Conservation (phyloP, 106 monocot species). For the Dioscorea alata region DNA sequence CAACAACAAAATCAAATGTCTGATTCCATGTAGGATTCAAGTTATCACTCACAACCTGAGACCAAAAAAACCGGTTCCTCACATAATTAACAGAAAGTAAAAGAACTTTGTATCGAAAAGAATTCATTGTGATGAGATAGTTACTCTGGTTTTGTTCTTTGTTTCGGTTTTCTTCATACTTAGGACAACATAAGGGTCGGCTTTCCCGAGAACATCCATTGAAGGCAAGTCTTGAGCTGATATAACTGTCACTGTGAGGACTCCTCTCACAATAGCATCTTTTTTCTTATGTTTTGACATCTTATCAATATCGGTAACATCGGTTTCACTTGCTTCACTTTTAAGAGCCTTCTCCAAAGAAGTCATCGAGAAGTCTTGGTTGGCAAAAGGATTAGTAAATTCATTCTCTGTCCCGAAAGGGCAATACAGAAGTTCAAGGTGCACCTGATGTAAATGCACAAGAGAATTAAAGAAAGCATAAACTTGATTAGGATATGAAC, state of each 20-base stretch:
- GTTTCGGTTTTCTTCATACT: slow-evolving; percentile 78
- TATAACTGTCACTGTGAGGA: slow-evolving; percentile 86
- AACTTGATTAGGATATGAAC: too few species aligned
- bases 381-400: slow-evolving; percentile 61
- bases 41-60: slow-evolving; percentile 88
- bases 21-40: slow-evolving; percentile 95
- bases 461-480: too few species aligned
- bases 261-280: slow-evolving; percentile 91
- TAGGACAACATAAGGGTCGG: slow-evolving; percentile 86
- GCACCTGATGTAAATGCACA: slow-evolving; percentile 46
- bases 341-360: slow-evolving; percentile 82
- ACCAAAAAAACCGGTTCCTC: not conserved
- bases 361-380: slow-evolving; percentile 54
- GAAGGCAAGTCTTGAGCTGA: slow-evolving; percentile 87
- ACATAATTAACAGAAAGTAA: not conserved
- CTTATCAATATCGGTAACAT: slow-evolving; percentile 15
- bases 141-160: slow-evolving; percentile 91
- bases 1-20: slow-evolving; percentile 95
- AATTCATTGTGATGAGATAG: not conserved
- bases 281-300: slow-evolving; percentile 41
- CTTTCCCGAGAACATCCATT: slow-evolving; percentile 89
- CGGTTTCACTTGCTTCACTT: slow-evolving; percentile 37
- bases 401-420: slow-evolving; percentile 61
- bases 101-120: not conserved
- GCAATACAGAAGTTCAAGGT: slow-evolving; percentile 86